Conservation (phyloP, 2,329 filamentous ascomycete genomes). For the Knufia petricola region DNA sequence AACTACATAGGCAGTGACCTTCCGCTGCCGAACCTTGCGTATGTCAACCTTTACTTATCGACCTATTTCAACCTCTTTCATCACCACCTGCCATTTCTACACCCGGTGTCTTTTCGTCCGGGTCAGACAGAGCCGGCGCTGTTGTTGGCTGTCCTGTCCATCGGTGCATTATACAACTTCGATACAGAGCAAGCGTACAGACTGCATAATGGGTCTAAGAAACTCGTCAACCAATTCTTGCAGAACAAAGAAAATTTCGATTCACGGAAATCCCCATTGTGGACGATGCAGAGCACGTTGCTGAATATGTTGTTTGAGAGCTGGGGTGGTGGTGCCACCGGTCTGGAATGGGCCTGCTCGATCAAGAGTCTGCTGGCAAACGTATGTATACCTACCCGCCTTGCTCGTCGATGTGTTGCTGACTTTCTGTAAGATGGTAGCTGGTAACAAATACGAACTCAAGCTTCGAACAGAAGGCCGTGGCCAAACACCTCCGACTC, state of each 20-base stretch:
- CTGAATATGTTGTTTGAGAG: constrained; percentile 99
- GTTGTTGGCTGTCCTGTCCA: constrained; percentile 81
- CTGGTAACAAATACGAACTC: constrained; percentile 90
- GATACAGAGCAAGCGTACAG: constrained; percentile 96
- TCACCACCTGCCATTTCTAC: constrained; percentile 89
- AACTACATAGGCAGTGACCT: constrained; percentile 78
- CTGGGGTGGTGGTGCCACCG: constrained; percentile 97
- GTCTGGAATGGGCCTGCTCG: constrained; percentile 95
- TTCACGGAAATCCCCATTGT: constrained; percentile 90
- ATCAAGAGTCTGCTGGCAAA: constrained; percentile 97
- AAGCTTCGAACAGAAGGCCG: constrained; percentile 87
- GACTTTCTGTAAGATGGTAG: constrained; percentile 61
- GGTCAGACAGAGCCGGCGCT: constrained; percentile 71
- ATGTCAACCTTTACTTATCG: constrained; percentile 82
- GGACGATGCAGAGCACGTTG: constrained; percentile 95
- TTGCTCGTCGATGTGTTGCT: constrained; percentile 14
- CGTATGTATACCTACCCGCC: constrained; percentile 28
- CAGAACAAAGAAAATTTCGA: constrained; percentile 99
- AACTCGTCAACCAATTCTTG: constrained; percentile 90
- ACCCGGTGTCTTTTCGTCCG: constrained; percentile 81
- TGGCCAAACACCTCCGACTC: constrained; percentile 62
- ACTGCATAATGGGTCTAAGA: constrained; percentile 94
- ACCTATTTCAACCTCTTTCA: constrained; percentile 98
- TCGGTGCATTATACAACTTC: constrained; percentile 92
- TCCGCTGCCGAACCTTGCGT: constrained; percentile 68